Base-by-base conservation (phyloP, 2,329 filamentous ascomycete genomes). In the Lachnellula arida region DNA sequence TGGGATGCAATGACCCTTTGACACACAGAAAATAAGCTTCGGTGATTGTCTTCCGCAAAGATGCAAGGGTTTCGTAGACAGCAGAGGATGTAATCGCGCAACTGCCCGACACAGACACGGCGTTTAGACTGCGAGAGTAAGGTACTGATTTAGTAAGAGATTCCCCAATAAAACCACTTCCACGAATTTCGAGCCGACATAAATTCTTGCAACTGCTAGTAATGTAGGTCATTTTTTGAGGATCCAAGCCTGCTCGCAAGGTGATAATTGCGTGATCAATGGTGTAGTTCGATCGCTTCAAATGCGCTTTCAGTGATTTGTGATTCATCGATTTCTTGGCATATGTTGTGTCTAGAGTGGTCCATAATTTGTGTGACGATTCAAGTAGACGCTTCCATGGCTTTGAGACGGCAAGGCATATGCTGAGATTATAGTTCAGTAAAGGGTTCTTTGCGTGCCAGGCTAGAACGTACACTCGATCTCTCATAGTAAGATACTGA, bases 351-450 rank as follows among this genome's bases (percentile, higher is more conserved):
- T 71, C 68, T 5, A 71, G 47, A 3, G 51, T 63, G 2, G 63
- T 66, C 68, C 68, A 71, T 5, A 71, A 56, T 17, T 63, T 60
- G 42, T 60, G 60, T n/a, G 56, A 63, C 9, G 63, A 63, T 51
- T 69, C 68, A 4, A 71, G 56, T 25, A 68, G 46, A 1, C 39
- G 48, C 43, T 67, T 70, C 69, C 69, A 71, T 37, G 60, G 48
- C 35, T 65, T 66, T 14, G 60, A 64, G 32, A 71, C 68, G 5
- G 61, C 60, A 5, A 71, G 58, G 46, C 68, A 69, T 25, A 66
- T 57, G 14, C 68, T 70, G 32, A 28, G 32, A 12, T 37, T 40
- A 32, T 19, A 50, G 19, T 15, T 62, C 17, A 63, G 62, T 34
- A 39, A 14, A 15, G 14, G 22, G 22, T 40, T 1, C 2, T 39